These are phyloP conservation scores for Monosporascus sp. DNA, from an alignment of 2,329 filamentous ascomycete genomes.

Conservation along the genomic window DNA sequence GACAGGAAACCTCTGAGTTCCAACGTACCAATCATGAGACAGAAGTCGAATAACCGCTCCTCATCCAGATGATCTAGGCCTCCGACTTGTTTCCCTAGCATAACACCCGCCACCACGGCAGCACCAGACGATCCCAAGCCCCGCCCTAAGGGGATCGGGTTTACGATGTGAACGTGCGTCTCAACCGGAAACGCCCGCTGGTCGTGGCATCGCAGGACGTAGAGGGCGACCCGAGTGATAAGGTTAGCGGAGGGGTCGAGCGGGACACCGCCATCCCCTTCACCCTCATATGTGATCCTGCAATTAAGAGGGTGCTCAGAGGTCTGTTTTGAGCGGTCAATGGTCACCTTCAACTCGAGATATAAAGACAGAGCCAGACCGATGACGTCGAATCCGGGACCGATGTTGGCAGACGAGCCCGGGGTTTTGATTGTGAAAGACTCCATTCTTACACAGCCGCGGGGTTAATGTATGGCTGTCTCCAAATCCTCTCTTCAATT, in stretches of 20 bases:
- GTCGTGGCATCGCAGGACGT: conserved; percentile 88
- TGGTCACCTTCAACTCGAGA: conserved; percentile 80
- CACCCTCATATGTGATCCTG: conserved; percentile 82
- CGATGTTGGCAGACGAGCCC: conserved; percentile 96
- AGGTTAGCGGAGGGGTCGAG: conserved; percentile 84
- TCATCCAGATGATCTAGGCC: conserved; percentile 67
- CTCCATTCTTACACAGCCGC: conserved; percentile 35
- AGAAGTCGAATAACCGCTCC: conserved; percentile 87
- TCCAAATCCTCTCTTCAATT: no score
- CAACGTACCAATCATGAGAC: conserved; percentile 80
- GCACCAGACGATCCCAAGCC: conserved; percentile 94
- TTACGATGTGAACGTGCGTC: conserved; percentile 91
- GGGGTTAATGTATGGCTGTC: no score
- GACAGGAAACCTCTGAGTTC: background rate
- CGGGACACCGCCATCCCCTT: conserved; percentile 70
- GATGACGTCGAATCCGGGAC: conserved; percentile 96
- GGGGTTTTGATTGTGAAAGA: conserved; percentile 74
- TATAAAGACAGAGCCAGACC: conserved; percentile 91
- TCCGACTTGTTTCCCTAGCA: conserved; percentile 84
- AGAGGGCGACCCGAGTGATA: conserved; percentile 88
- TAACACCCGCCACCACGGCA: conserved; percentile 91
- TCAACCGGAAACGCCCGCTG: conserved; percentile 77
- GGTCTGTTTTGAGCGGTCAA: conserved; percentile 52
- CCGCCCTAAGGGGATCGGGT: conserved; percentile 88
- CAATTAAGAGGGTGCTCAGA: conserved; percentile 72